Percentiles rank a stretch among this genome's conserved stretches.
These are phyloP conservation scores for Hirsutella rhossiliensis DNA, from an alignment of 2,329 filamentous ascomycete species.

Conservation along the genomic window DNA sequence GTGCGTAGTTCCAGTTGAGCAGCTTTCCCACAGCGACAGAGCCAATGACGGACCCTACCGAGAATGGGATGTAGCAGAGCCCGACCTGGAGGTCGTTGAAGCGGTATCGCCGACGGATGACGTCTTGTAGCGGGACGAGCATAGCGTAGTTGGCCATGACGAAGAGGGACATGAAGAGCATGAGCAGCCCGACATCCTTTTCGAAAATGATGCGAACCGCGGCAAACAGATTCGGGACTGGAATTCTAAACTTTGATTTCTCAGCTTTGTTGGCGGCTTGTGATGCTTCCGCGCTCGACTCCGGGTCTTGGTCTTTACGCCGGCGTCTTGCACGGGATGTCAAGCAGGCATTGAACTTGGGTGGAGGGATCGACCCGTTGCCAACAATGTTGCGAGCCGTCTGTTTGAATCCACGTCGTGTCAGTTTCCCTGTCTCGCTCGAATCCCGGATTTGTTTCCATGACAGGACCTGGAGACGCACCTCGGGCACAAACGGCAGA, in stretches of 20 bases:
- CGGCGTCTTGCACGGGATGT: constrained; percentile 4
- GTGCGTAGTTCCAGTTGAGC: constrained; percentile 49
- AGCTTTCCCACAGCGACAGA: constrained; percentile 30
- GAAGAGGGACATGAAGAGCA: constrained; percentile 22
- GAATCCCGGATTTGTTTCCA: not conserved
- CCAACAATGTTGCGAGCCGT: constrained; percentile 31
- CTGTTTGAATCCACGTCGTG: constrained; percentile 6
- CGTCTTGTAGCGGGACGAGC: constrained; percentile 19
- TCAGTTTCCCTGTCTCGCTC: not conserved
- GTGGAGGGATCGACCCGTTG: constrained; percentile 29
- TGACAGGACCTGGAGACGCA: constrained; percentile 1
- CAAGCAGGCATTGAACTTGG: constrained; percentile 11
- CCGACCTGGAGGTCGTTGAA: constrained; percentile 28
- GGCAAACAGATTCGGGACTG: constrained; percentile 16
- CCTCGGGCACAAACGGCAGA: constrained; percentile 23
- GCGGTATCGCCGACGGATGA: constrained; percentile 17
- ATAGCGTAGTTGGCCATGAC: constrained; percentile 22
- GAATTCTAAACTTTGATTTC: constrained; percentile 8
- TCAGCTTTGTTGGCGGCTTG: constrained; percentile 2
- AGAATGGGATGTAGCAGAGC: constrained; percentile 26
- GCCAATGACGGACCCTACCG: constrained; percentile 22
- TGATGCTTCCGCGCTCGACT: not conserved
- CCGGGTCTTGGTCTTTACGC: not conserved
- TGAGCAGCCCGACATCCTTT: constrained; percentile 20
- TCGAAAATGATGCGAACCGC: constrained; percentile 20